Evolutionary conservation across 31 red algal genomes (phyloP).

Genomic region (Porphyra umbilicalis): DNA sequence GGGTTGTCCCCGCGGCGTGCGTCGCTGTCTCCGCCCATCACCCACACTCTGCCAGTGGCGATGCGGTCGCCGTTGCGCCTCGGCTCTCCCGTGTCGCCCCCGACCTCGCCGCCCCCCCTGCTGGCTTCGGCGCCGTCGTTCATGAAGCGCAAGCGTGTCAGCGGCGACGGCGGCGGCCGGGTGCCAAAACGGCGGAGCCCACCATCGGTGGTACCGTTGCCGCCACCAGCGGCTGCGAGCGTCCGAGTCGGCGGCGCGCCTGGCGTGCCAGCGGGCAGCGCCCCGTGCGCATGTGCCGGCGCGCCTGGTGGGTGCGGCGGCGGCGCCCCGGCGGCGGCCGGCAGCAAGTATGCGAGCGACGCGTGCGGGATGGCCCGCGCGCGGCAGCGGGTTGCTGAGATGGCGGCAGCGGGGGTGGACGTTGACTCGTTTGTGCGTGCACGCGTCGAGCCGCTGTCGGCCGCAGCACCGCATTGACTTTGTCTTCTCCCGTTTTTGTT

Average conservation of each 20-base stretch:
- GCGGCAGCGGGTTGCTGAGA: neutral
- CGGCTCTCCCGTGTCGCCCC: neutral
- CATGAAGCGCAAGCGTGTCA: neutral
- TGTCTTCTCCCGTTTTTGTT: too few species aligned
- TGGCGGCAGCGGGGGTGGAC: neutral
- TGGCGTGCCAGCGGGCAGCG: neutral
- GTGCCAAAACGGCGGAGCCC: too few species aligned
- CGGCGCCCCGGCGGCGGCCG: neutral
- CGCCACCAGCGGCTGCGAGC: too few species aligned
- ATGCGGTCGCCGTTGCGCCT: neutral
- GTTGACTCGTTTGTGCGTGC: neutral
- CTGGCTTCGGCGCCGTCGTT: neutral
- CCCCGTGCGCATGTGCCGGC: neutral
- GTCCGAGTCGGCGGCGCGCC: too few species aligned
- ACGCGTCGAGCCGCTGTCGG: neutral
- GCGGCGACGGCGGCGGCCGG: neutral
- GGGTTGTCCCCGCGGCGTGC: neutral
- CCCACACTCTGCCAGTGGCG: neutral
- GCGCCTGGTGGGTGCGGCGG: neutral
- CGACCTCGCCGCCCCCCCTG: neutral
- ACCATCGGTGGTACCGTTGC: too few species aligned
- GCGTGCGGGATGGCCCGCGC: neutral
- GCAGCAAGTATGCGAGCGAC: neutral
- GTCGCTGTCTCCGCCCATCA: neutral
- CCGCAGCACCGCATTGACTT: too few species aligned